Conservation (phyloP, 768 basidiomycete species). For the Cystofilobasidium macerans region DNA sequence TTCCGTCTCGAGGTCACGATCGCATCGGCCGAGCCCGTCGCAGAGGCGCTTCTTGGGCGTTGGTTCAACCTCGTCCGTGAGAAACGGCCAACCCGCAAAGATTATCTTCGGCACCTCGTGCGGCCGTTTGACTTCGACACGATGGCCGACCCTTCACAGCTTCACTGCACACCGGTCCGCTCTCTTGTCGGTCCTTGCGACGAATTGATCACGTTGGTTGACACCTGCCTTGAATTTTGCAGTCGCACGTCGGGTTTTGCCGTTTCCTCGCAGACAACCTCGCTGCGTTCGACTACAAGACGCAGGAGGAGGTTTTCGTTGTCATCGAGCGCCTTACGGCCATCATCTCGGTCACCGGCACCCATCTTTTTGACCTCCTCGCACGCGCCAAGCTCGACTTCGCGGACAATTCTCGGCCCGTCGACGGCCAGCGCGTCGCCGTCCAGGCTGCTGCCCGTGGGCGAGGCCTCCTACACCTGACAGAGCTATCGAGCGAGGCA, state of each 20-base stretch:
- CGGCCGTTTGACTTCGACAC: slow-evolving; percentile 68
- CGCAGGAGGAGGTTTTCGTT: slow-evolving; percentile 79
- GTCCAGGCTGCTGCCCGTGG: not conserved
- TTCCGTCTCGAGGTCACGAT: slow-evolving; percentile 7
- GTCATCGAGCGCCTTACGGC: slow-evolving; percentile 69
- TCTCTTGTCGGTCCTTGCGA: slow-evolving; percentile 5
- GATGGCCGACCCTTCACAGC: slow-evolving; percentile 34
- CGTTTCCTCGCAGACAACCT: slow-evolving; percentile 95
- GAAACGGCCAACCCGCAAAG: slow-evolving; percentile 71
- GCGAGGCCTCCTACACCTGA: not conserved
- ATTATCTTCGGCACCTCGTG: slow-evolving; percentile 71
- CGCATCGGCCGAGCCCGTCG: slow-evolving; percentile 44
- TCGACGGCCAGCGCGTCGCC: not conserved
- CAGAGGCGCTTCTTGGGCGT: slow-evolving; percentile 64
- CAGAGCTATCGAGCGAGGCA: not conserved
- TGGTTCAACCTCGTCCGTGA: slow-evolving; percentile 91
- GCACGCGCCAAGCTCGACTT: slow-evolving; percentile 36
- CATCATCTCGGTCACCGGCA: slow-evolving; percentile 65
- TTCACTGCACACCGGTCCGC: not conserved
- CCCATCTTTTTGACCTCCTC: slow-evolving; percentile 63
- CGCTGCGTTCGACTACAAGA: slow-evolving; percentile 83
- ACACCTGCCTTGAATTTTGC: not conserved
- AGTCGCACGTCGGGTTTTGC: slow-evolving; percentile 75
- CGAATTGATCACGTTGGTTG: not conserved
- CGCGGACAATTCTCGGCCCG: not conserved